Conservation (phyloP, 2,329 filamentous ascomycete species). For the Botrytis porri region DNA sequence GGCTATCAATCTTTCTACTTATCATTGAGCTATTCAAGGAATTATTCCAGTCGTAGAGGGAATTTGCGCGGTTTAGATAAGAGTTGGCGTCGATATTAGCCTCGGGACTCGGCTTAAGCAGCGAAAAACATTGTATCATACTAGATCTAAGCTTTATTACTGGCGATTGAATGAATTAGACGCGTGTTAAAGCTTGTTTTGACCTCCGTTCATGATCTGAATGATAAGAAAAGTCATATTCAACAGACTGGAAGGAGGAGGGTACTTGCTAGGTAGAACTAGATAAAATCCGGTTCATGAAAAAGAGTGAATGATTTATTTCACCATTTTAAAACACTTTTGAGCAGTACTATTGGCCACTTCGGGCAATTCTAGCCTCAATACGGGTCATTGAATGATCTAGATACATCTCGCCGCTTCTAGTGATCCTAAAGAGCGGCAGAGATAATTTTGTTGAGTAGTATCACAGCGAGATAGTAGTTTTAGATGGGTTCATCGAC, state of each 20-base stretch:
- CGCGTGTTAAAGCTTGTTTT: background rate
- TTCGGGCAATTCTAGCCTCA: background rate
- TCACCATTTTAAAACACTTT: background rate
- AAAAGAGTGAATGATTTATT: background rate
- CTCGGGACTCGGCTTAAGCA: too few relatives aligned
- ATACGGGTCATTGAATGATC: background rate
- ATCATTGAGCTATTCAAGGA: background rate
- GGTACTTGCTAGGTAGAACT: background rate
- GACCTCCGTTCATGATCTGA: background rate
- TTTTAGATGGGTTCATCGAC: background rate
- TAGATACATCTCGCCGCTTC: background rate
- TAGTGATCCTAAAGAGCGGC: background rate
- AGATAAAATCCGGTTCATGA: background rate
- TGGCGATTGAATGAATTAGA: background rate
- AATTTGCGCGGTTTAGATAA: background rate
- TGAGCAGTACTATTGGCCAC: background rate
- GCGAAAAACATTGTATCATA: too few relatives aligned
- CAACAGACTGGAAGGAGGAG: background rate
- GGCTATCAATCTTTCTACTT: background rate
- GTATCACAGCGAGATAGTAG: background rate
- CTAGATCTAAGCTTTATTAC: background rate
- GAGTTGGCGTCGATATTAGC: background rate
- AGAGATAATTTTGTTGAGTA: background rate
- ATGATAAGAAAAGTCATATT: accelerated
- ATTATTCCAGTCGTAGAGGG: background rate